Conservation (phyloP, 2,329 filamentous ascomycete genomes). For the Onygenales sp. region DNA sequence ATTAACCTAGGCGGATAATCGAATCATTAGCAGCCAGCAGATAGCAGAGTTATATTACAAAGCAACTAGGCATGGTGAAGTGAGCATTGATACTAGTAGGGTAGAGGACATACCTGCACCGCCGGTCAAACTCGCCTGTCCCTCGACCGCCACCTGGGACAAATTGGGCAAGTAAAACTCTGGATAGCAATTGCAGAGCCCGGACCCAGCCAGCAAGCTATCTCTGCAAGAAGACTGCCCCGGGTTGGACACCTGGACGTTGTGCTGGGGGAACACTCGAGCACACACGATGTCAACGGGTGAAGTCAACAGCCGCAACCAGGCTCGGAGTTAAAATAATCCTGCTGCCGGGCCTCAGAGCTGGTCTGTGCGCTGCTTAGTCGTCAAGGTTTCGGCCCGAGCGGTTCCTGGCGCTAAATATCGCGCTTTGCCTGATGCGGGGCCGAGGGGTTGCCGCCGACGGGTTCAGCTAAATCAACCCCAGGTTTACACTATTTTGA, state of each 20-base stretch:
- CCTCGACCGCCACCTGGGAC: no score
- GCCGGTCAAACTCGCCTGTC: no score
- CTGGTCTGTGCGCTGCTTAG: background rate
- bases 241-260: background rate
- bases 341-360: background rate
- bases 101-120: no score
- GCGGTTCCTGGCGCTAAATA: background rate
- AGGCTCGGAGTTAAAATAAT: background rate
- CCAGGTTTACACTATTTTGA: no score
- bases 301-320: no score
- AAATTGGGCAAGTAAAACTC: no score
- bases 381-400: background rate
- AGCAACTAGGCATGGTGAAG: no score
- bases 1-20: background rate
- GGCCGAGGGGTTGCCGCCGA: background rate
- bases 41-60: no score
- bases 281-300: background rate
- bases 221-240: background rate
- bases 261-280: background rate
- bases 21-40: background rate
- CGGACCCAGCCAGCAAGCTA: background rate
- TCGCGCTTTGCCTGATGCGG: background rate
- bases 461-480: no score
- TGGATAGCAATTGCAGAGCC: no score
- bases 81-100: no score